A percentile compares a stretch with the other conserved stretches of the same genome.
Conservation (phyloP, 257 asterid genomes). For the Eucommia ulmoides region DNA sequence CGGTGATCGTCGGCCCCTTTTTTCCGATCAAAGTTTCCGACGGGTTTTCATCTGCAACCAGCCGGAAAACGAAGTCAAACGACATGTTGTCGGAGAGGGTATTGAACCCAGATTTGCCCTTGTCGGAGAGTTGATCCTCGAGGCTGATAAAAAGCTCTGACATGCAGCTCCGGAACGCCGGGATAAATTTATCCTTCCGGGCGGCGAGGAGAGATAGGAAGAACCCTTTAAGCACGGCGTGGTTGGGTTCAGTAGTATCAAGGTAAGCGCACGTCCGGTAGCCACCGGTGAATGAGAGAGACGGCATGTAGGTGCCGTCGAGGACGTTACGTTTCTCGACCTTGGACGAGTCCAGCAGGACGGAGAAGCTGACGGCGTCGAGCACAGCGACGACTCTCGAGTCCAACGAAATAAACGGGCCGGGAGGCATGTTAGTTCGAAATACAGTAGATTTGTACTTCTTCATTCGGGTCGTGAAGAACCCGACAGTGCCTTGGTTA, state of each 20-base stretch:
- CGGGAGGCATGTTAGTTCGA: slow-evolving; percentile 86
- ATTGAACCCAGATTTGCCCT: slow-evolving; percentile 42
- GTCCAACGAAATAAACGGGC: slow-evolving; percentile 51
- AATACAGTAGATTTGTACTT: slow-evolving; percentile 67
- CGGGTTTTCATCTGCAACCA: slow-evolving; percentile 50
- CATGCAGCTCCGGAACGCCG: slow-evolving; percentile 43
- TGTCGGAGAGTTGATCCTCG: slow-evolving; percentile 33
- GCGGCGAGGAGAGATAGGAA: slow-evolving; percentile 40
- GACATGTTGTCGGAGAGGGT: slow-evolving; percentile 56
- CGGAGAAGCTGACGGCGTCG: slow-evolving; percentile 74
- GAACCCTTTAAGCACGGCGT: slow-evolving; percentile 48
- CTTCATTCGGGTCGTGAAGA: slow-evolving; percentile 50
- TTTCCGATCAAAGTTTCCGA: slow-evolving; percentile 30
- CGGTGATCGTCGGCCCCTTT: slow-evolving; percentile 51
- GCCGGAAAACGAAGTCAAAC: slow-evolving; percentile 47
- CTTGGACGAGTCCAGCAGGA: slow-evolving; percentile 48
- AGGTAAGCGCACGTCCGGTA: slow-evolving; percentile 57
- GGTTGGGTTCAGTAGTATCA: slow-evolving; percentile 80
- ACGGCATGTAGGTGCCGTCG: slow-evolving; percentile 80
- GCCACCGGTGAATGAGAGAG: slow-evolving; percentile 69
- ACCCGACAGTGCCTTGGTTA: slow-evolving; percentile 68
- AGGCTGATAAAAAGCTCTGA: slow-evolving; percentile 29
- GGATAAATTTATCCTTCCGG: slow-evolving; percentile 49
- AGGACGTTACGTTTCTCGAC: slow-evolving; percentile 72
- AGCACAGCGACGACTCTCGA: slow-evolving; percentile 67